phyloP scores from a whole-genome alignment of 495 filamentous ascomycete species.

The Aspergillus incahuasiensis region DNA sequence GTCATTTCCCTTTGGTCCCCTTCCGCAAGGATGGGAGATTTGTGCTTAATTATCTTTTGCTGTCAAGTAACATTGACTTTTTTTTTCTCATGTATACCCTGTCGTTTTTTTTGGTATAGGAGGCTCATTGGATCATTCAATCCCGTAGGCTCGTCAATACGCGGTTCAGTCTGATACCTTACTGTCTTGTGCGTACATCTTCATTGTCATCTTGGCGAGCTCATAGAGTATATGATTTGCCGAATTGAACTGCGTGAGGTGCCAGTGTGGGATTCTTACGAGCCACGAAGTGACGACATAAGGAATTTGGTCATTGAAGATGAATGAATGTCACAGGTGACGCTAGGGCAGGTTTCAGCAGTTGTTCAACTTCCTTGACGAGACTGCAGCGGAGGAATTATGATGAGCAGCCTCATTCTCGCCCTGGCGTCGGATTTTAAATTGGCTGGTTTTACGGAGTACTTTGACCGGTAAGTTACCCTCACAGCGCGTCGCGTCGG shows the following conservation, averaged over 20 bases:
- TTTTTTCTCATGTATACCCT: constrained; percentile 14
- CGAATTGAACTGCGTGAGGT: background rate
- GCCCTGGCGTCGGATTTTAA: constrained; percentile 4
- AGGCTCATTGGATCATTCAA: constrained; percentile 1
- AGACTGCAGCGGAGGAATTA: background rate
- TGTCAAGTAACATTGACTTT: constrained; percentile 22
- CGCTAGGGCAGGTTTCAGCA: background rate
- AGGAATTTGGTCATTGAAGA: background rate
- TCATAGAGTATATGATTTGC: background rate
- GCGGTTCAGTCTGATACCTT: background rate
- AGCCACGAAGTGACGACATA: background rate
- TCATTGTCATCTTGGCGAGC: background rate
- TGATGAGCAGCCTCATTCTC: constrained; percentile 2
- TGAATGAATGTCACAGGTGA: background rate
- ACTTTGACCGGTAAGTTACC: constrained; percentile 1
- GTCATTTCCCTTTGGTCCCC: constrained; percentile 23
- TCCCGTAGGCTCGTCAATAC: background rate
- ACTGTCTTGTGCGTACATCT: background rate
- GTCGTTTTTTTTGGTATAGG: background rate
- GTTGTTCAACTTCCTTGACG: no score
- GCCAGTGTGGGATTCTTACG: background rate
- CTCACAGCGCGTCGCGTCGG: constrained; percentile 11
- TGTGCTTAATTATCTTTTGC: constrained; percentile 25
- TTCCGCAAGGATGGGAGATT: constrained; percentile 13
- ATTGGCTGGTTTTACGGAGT: constrained; percentile 2